Evolutionary conservation across 305 asterid species (phyloP).

Genomic region (Petunia hybrid): DNA sequence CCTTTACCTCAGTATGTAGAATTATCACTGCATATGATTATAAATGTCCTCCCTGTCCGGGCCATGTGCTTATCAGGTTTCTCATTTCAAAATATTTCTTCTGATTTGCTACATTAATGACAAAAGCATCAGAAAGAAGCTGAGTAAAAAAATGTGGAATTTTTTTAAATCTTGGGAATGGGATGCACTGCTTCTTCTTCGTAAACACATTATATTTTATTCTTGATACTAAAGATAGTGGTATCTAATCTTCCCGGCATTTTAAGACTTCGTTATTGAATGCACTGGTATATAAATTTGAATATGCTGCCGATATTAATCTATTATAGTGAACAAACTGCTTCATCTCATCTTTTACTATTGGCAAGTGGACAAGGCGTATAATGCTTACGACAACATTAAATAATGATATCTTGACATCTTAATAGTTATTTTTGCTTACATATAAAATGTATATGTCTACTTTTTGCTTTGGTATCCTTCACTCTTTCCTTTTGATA

Average conservation of each 20-base stretch:
- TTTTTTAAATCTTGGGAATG: neutral
- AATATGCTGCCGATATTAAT: neutral
- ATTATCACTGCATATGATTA: neutral
- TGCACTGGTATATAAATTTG: neutral
- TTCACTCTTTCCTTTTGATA: slow-evolving; percentile 42
- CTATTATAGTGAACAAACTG: neutral
- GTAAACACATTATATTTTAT: neutral
- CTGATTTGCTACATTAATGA: neutral
- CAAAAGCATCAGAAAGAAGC: slow-evolving; percentile 4
- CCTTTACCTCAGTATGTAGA: neutral
- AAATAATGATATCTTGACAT: slow-evolving; percentile 37
- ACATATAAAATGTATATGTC: slow-evolving; percentile 49
- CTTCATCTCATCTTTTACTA: neutral
- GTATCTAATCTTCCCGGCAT: neutral
- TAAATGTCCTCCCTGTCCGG: neutral
- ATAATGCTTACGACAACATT: slow-evolving; percentile 17
- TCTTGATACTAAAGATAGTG: neutral
- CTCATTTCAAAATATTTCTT: neutral
- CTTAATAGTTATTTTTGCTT: slow-evolving; percentile 39
- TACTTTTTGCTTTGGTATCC: slow-evolving; percentile 64
- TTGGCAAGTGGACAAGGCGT: neutral
- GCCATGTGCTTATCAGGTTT: neutral
- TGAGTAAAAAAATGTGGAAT: neutral
- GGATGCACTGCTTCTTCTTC: neutral
- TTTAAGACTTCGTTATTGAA: neutral